Percentiles rank a stretch among this genome's conserved stretches.
Conservation (phyloP, 495 filamentous ascomycete genomes). For the Aspergillus hancockii region DNA sequence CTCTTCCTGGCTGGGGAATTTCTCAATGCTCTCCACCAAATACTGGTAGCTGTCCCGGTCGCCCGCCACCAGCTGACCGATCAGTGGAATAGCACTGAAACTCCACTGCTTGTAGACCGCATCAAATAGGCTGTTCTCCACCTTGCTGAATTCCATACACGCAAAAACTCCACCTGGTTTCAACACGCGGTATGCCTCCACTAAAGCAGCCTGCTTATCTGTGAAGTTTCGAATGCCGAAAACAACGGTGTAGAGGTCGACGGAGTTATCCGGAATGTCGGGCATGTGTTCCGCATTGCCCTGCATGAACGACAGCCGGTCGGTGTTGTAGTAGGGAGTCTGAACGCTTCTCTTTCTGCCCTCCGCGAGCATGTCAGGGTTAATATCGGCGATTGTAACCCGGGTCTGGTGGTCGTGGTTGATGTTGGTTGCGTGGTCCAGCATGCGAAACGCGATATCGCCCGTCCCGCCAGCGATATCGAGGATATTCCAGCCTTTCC, state of each 20-base stretch:
- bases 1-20: slow-evolving; percentile 81
- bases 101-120: slow-evolving; percentile 95
- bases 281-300: slow-evolving; percentile 85
- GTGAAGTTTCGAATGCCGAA: slow-evolving; percentile 98
- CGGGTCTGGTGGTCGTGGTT: slow-evolving; percentile 75
- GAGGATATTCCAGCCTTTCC: slow-evolving; percentile 74
- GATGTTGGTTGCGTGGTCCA: slow-evolving; percentile 82
- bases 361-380: slow-evolving; percentile 88
- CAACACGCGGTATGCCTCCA: slow-evolving; percentile 82
- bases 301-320: slow-evolving; percentile 74
- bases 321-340: slow-evolving; percentile 57
- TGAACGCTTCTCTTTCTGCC: slow-evolving; percentile 71
- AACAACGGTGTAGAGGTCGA: slow-evolving; percentile 96
- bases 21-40: slow-evolving; percentile 95
- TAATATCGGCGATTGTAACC: slow-evolving; percentile 94
- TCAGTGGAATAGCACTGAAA: slow-evolving; percentile 89
- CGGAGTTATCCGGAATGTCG: slow-evolving; percentile 58
- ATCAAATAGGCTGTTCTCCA: slow-evolving; percentile 71
- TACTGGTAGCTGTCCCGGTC: slow-evolving; percentile 98
- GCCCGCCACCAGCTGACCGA: slow-evolving; percentile 92
- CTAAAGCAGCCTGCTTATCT: slow-evolving; percentile 74
- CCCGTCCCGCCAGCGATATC: slow-evolving; percentile 97
- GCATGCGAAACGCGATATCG: slow-evolving; percentile 96
- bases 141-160: slow-evolving; percentile 92
- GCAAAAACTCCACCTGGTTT: slow-evolving; percentile 96